phyloP scores from a whole-genome alignment of 1,284 basidiomycete genomes.

The Ceratobasidium papillatum region DNA sequence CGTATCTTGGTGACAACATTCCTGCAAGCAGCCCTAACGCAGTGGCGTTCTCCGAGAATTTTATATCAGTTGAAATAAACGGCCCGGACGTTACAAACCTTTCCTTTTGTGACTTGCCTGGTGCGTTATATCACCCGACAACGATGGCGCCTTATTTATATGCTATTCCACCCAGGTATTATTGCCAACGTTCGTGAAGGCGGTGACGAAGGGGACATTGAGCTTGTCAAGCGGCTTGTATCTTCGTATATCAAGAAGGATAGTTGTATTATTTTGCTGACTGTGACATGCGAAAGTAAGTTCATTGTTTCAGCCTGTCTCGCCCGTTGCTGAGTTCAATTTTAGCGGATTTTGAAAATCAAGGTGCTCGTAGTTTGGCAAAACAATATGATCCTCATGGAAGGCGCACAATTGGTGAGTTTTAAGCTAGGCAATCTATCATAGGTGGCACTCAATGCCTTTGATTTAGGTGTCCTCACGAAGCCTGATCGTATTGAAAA shows the following conservation, averaged over 20 bases:
- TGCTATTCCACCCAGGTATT: conserved; percentile 43
- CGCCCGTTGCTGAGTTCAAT: background rate
- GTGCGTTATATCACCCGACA: conserved; percentile 21
- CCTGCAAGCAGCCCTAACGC: background rate
- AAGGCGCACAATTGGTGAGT: conserved; percentile 48
- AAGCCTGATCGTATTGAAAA: conserved; percentile 47
- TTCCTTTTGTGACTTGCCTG: conserved; percentile 49
- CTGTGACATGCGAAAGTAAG: conserved; percentile 46
- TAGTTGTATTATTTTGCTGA: conserved; percentile 48
- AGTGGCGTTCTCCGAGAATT: conserved; percentile 47
- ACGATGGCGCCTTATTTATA: background rate
- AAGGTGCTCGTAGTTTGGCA: conserved; percentile 44
- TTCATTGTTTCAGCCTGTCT: background rate
- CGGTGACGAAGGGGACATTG: conserved; percentile 44
- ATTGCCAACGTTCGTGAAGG: conserved; percentile 46
- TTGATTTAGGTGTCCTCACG: conserved; percentile 48
- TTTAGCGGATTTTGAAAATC: conserved; percentile 46
- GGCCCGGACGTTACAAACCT: conserved; percentile 48
- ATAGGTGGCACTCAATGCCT: background rate
- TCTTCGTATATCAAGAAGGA: conserved; percentile 46
- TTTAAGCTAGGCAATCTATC: background rate
- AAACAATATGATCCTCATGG: conserved; percentile 46
- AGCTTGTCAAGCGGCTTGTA: conserved; percentile 46
- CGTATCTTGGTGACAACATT: conserved; percentile 38
- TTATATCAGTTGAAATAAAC: conserved; percentile 48